Conservation (phyloP, 192 early-diverging fungal species). For the Rhizoclosmatium sp. region DNA sequence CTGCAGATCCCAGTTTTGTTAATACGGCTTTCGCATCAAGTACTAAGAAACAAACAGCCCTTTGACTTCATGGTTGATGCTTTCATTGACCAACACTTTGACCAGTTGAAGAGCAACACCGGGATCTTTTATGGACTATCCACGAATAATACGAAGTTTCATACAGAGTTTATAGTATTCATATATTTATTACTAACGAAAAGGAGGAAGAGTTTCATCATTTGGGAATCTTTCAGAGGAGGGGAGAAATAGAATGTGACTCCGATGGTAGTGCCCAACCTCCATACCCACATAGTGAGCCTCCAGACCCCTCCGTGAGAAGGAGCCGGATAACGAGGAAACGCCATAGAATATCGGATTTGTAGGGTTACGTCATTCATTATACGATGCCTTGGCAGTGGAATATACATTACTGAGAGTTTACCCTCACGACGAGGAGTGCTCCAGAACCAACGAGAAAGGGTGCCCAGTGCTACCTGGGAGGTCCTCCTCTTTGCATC, state of each 20-base stretch:
- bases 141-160: no score
- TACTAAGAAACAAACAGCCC: no score
- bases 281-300: constrained; percentile 5
- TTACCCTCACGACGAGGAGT: not conserved
- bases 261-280: constrained; percentile 20
- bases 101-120: no score
- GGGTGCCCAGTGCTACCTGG: not conserved
- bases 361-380: constrained; percentile 8
- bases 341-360: constrained; percentile 32
- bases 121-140: no score
- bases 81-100: no score
- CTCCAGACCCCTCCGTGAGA: not conserved
- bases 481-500: constrained; percentile 23
- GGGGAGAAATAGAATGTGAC: not conserved
- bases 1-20: no score
- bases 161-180: no score
- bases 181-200: no score
- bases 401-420: constrained; percentile 22
- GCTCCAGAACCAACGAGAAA: constrained; percentile 21
- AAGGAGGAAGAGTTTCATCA: no score
- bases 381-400: constrained; percentile 28
- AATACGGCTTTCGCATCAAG: no score
- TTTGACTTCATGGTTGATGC: no score
- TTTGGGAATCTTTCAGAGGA: not conserved
- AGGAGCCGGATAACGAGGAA: not conserved